A percentile compares a stretch with the other conserved stretches of the same genome.
phyloP scores from a whole-genome alignment of 306 rosid species.

The Medicago arabica region DNA sequence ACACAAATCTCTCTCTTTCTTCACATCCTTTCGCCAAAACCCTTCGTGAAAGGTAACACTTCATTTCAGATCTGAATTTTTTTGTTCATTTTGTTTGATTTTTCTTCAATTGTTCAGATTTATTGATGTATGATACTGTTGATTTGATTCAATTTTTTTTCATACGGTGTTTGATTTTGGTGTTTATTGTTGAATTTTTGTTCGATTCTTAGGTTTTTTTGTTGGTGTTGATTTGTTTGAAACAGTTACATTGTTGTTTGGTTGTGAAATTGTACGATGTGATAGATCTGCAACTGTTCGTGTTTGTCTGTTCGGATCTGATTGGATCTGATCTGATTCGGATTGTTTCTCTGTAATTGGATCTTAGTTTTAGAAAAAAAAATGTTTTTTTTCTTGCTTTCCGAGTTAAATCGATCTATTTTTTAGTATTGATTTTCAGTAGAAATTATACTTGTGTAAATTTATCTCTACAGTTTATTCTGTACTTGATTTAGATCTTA shows the following conservation, averaged over 20 bases:
- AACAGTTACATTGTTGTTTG: neutral
- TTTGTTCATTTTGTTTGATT: neutral
- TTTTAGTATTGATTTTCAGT: neutral
- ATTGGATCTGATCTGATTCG: slow-evolving; percentile 7
- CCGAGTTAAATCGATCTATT: neutral
- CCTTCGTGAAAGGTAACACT: slow-evolving; percentile 47
- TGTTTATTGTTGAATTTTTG: neutral
- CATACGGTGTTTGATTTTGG: neutral
- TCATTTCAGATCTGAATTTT: slow-evolving; percentile 20
- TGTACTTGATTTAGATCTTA: slow-evolving; percentile 5
- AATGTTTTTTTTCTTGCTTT: neutral
- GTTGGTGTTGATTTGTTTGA: neutral
- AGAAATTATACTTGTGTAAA: neutral
- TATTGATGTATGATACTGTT: neutral
- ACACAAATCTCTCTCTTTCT: neutral
- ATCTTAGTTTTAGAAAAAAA: neutral
- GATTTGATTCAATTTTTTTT: neutral
- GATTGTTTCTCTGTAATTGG: neutral
- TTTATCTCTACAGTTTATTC: neutral
- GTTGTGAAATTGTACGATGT: neutral
- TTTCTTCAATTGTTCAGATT: slow-evolving; percentile 5
- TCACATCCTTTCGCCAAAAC: slow-evolving; percentile 27
- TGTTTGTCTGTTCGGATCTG: neutral
- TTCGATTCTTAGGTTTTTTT: neutral
- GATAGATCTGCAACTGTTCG: slow-evolving; percentile 1